Base-by-base conservation (phyloP, 1,139 yeast species). In the Magnusiomyces clavatus region DNA sequence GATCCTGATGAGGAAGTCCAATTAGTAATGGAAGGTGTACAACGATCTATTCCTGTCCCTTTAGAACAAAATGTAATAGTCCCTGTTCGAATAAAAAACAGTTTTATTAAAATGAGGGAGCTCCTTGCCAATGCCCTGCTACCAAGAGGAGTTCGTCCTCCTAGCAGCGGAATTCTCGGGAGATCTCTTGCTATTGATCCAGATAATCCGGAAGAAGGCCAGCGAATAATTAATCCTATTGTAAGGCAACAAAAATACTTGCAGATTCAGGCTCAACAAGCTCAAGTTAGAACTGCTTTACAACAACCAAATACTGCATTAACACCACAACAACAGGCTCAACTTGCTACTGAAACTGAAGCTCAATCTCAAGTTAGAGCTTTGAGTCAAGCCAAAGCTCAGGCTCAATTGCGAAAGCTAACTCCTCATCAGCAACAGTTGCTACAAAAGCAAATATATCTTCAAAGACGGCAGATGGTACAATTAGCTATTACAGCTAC, bases 1-100 rank as follows among this genome's bases (percentile, higher is more conserved):
- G 69, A 68, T 58, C 92, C 94, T 10, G 96, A 89, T 63, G 96
- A 90, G 66, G 97, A 90, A 64, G 88, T 96, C 1, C 88, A 86
- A 51, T 85, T 86, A 61, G 97, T 90, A 3, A 73, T 90, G 64
- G 87, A 85, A 56, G 97, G 96, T 10, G 86, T 89, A 17, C 78
- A 85, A 13, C 77, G 87, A 60, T 83, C 90, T 47, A 77, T 79
- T 55, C 90, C 96, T 2, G 74, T 83, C 53, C 96, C 96, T 0
- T 67, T 89, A 56, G 96, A 89, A 62, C 72, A 92, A 38, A 82
- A 81, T 54, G 82, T 83, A 12, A 66, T 86, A 12, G 72, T 86
- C 62, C 92, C 96, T 1, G 76, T 81, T 0, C 75, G 86, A 51
- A 70, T 81, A 55, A 77, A 94, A 57, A 82, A 84, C 43, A 76